phyloP scores from a whole-genome alignment of 179 eudicot genomes.

The Beta macrorhiza region DNA sequence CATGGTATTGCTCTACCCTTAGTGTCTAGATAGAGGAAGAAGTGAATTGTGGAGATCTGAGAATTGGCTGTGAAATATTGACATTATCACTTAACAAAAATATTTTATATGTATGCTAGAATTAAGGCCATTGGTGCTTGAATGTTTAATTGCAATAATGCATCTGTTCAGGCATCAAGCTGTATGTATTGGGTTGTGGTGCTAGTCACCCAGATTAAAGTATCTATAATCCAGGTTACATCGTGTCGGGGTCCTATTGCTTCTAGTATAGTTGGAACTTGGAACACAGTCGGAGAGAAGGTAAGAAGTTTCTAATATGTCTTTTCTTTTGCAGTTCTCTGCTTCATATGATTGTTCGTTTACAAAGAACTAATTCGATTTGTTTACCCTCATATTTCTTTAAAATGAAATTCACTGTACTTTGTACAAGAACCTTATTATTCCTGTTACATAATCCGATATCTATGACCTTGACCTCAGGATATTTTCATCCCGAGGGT shows the following conservation, averaged over 20 bases:
- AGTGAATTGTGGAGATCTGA: no score
- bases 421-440: constrained; percentile 10
- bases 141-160: no score
- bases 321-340: constrained; percentile 1
- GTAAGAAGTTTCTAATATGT: neutral
- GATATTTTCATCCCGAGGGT: neutral
- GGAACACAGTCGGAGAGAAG: neutral
- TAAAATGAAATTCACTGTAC: no score
- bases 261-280: neutral
- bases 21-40: no score
- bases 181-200: no score
- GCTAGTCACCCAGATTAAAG: neutral
- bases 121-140: no score
- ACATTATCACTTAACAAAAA: no score
- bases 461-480: neutral
- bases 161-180: no score
- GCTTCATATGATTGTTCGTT: neutral
- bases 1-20: neutral
- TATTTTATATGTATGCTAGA: no score
- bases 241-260: neutral
- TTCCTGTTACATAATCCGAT: neutral
- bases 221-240: neutral
- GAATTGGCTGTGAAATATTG: no score
- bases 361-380: constrained; percentile 16
- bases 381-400: neutral